Evolutionary conservation across 805 yeast species (phyloP), one percentile per base, ranked within the genome.

Genomic region (Kodamaea sagamina): DNA sequence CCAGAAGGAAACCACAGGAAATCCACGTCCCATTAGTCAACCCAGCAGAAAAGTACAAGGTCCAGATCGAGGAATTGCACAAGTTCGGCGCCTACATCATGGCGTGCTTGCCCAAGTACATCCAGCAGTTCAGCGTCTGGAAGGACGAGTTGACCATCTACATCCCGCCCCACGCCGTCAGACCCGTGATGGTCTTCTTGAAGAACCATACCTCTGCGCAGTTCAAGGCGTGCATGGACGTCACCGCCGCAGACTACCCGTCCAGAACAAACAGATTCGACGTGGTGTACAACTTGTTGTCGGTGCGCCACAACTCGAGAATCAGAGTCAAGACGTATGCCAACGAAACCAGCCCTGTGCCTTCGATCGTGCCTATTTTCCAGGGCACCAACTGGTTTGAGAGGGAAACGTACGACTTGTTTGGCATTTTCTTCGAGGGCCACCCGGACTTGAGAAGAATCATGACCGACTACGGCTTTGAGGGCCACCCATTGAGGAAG

Each of bases 311-410:
- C 75, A 87, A 87, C 71, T 84, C 95, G 4, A 78, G 96, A 63
- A 85, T 88, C 62, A 77, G 95, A 62, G 89, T 88, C 58, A 88
- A 88, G 72, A 88, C 96, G 10, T 88, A 85, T 56, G 93, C 96
- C 12, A 81, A 82, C 38, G 96, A 88, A 66, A 79, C 85, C 36
- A 75, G 85, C 36, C 79, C 93, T 3, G 95, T 88, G 48, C 96
- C 96, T 27, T 80, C 89, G 45, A 65, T 84, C 48, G 81, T 84
- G n/a, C 78, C 81, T 11, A 57, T 88, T 40, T 86, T 67, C 63
- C 81, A 82, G 61, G 95, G 95, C 47, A 84, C 89, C 50, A 87
- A 88, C 69, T 88, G 96, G 96, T 84, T 78, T 62, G 96, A 88
- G 70, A 78, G 96, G 62, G 96, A 88, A 65, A 81, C 93, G 10